Conservation (phyloP, 2,329 filamentous ascomycete genomes). For the Leptographium flavum region DNA sequence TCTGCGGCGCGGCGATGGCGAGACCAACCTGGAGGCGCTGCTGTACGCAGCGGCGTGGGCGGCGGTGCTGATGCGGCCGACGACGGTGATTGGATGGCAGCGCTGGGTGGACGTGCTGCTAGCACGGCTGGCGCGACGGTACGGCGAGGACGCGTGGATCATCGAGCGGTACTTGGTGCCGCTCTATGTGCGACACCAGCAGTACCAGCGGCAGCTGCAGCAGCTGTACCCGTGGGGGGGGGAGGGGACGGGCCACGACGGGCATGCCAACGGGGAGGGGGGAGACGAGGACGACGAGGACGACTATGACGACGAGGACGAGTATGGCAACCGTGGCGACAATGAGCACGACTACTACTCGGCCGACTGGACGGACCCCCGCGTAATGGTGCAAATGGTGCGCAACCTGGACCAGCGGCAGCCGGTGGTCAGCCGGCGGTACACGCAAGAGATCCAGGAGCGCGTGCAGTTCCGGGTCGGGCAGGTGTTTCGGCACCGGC, state of each 20-base stretch:
- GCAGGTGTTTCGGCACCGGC: slow-evolving; percentile 68
- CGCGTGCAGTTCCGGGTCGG: slow-evolving; percentile 56
- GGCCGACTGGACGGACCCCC: slow-evolving; percentile 19
- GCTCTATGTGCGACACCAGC: slow-evolving; percentile 23
- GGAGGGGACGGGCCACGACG: slow-evolving; percentile 16
- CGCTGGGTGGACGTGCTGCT: slow-evolving; percentile 37
- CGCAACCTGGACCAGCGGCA: slow-evolving; percentile 28
- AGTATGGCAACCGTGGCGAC: not conserved
- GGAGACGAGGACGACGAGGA: slow-evolving; percentile 3
- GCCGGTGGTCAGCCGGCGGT: slow-evolving; percentile 20
- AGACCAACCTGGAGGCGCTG: slow-evolving; percentile 40
- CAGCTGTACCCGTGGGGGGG: slow-evolving; percentile 50
- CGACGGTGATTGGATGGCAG: slow-evolving; percentile 31
- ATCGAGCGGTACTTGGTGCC: slow-evolving; percentile 55
- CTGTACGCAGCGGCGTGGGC: slow-evolving; percentile 67
- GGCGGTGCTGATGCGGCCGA: slow-evolving; percentile 38
- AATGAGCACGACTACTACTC: not conserved
- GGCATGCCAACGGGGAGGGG: not conserved
- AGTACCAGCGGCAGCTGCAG: slow-evolving; percentile 36
- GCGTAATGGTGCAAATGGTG: slow-evolving; percentile 24
- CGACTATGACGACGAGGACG: not conserved
- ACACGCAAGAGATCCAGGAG: slow-evolving; percentile 20
- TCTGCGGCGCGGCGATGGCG: slow-evolving; percentile 28
- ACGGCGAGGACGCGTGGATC: slow-evolving; percentile 57
- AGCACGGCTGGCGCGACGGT: slow-evolving; percentile 49